These are phyloP conservation scores for Cucumis sativus DNA, from an alignment of 306 rosid genomes.

Conservation along the genomic window DNA sequence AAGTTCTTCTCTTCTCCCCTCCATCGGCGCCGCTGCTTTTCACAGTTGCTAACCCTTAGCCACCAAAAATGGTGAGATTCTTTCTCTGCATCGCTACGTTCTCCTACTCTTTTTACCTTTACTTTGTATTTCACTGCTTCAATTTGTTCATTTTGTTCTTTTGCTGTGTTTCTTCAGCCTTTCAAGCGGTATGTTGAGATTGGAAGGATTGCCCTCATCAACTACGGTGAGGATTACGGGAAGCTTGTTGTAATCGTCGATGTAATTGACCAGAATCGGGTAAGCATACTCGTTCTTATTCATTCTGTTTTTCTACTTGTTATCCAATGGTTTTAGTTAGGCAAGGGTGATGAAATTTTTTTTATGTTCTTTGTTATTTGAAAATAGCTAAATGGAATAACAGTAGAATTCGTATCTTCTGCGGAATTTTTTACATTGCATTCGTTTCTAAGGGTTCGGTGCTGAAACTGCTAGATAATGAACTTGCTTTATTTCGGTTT, in stretches of 20 bases:
- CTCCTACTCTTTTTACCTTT: background rate
- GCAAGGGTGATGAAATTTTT: background rate
- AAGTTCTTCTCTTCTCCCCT: fast-evolving
- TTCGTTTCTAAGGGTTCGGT: background rate
- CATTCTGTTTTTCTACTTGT: background rate
- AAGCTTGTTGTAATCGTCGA: conserved; percentile 91
- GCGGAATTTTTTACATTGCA: background rate
- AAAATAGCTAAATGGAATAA: background rate
- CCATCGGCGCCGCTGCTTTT: background rate
- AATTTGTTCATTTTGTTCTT: background rate
- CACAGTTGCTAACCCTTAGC: background rate
- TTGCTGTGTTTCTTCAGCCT: conserved; percentile 30
- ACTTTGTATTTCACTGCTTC: background rate
- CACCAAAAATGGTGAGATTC: conserved; percentile 35
- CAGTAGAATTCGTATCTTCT: background rate
- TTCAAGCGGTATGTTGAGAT: conserved; percentile 91
- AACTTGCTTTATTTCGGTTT: background rate
- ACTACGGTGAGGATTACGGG: conserved; percentile 82
- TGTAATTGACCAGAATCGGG: conserved; percentile 79
- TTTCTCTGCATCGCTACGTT: background rate
- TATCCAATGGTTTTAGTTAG: background rate
- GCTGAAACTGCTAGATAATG: background rate
- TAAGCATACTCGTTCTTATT: background rate
- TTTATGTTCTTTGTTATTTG: background rate
- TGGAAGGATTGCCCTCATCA: conserved; percentile 86